These are phyloP conservation scores for Mucor sp. DNA, from an alignment of 371 early-diverging fungal genomes.

Conservation along the genomic window DNA sequence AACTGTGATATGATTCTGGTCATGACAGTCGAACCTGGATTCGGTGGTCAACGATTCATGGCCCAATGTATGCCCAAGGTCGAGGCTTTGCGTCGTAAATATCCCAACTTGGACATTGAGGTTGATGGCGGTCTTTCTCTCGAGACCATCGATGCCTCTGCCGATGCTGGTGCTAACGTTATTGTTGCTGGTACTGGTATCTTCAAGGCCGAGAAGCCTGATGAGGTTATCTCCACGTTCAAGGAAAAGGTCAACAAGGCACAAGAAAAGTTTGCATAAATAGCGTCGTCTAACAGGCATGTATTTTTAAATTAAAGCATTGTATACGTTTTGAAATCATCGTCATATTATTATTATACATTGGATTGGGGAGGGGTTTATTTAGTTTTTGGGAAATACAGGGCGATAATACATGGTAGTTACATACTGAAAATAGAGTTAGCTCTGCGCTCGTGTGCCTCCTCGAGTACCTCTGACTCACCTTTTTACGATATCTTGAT, in stretches of 20 bases:
- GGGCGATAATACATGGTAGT: slow-evolving; percentile 85
- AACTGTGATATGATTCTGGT: slow-evolving; percentile 91
- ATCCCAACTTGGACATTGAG: slow-evolving; percentile 92
- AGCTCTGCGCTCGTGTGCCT: neutral
- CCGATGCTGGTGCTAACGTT: slow-evolving; percentile 96
- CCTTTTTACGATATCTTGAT: slow-evolving; percentile 87
- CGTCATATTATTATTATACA: neutral
- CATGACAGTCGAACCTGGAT: slow-evolving; percentile 99
- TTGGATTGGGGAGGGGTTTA: neutral
- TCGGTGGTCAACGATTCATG: slow-evolving; percentile 97
- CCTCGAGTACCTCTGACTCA: slow-evolving; percentile 10
- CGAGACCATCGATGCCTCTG: slow-evolving; percentile 85
- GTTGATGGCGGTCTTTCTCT: slow-evolving; percentile 97
- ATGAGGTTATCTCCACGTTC: slow-evolving; percentile 72
- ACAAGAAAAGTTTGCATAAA: slow-evolving; percentile 40
- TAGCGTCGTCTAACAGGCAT: neutral
- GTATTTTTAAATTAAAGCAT: neutral
- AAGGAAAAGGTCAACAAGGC: slow-evolving; percentile 64
- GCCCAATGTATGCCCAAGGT: slow-evolving; percentile 83
- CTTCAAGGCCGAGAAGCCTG: slow-evolving; percentile 82
- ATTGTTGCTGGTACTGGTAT: slow-evolving; percentile 98
- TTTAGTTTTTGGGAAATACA: slow-evolving; percentile 46
- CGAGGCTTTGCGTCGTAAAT: slow-evolving; percentile 68
- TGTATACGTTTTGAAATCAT: neutral
- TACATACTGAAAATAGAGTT: slow-evolving; percentile 56